Percentiles rank a stretch among this genome's conserved stretches.
Evolutionary conservation across 2,329 filamentous ascomycete genomes (phyloP).

Genomic region (Calonectria ilicicola): DNA sequence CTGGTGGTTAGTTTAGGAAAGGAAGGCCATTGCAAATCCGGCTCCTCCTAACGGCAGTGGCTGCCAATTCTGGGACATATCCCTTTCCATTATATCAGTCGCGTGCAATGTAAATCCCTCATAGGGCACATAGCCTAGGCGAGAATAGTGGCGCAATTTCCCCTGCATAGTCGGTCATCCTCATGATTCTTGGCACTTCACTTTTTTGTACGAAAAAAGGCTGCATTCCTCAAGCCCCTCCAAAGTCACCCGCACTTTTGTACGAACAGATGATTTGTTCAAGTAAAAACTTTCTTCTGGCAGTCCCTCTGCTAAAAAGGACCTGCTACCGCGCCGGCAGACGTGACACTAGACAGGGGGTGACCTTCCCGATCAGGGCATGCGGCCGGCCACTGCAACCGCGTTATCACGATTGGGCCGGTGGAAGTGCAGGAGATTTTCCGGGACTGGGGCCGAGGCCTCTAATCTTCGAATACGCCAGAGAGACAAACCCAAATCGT

Average conservation of each 20-base stretch:
- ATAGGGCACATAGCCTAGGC: neutral
- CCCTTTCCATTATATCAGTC: neutral
- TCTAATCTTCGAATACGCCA: neutral
- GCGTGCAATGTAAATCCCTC: neutral
- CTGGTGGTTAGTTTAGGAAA: neutral
- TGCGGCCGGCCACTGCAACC: conserved; percentile 7
- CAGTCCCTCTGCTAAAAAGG: neutral
- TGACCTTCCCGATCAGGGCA: conserved; percentile 23
- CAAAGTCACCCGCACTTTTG: neutral
- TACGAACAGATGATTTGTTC: neutral
- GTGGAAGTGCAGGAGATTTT: conserved; percentile 1
- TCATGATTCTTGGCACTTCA: neutral
- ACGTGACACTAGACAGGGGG: neutral
- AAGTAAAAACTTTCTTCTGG: neutral
- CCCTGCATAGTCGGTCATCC: neutral
- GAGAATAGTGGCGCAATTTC: neutral
- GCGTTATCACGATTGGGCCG: conserved; percentile 20
- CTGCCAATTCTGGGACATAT: neutral
- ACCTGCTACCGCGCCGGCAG: neutral
- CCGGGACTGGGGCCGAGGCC: neutral
- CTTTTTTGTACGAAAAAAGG: neutral
- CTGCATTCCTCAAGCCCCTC: neutral
- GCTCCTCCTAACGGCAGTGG: neutral
- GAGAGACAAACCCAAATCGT: neutral
- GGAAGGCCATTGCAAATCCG: neutral